These are phyloP conservation scores for Letharia columbiana DNA, from an alignment of 495 filamentous ascomycete genomes.

Conservation along the genomic window DNA sequence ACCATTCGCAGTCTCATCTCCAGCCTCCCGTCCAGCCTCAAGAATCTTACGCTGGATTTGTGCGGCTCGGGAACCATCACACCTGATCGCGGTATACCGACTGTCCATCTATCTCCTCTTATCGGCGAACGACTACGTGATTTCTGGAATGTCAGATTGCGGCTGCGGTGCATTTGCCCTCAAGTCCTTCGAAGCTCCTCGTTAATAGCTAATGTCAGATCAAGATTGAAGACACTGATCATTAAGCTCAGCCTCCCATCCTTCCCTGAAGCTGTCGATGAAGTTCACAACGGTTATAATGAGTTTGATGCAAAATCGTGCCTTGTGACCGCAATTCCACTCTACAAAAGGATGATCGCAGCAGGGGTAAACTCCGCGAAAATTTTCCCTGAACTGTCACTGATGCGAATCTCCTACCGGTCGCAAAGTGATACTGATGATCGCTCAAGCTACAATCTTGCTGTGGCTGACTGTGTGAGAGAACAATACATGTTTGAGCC, in stretches of 20 bases:
- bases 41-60: conserved; percentile 5
- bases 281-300: background rate
- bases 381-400: background rate
- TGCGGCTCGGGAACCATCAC: conserved; percentile 3
- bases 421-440: background rate
- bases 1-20: background rate
- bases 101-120: conserved; percentile 7
- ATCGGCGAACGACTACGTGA: background rate
- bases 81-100: background rate
- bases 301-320: conserved; percentile 3
- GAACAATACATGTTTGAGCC: conserved; percentile 1
- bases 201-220: background rate
- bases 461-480: conserved; percentile 9
- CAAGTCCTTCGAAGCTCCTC: background rate
- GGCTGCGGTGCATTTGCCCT: conserved; percentile 13
- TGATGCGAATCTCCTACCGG: background rate
- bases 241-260: conserved; percentile 1
- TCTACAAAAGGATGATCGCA: conserved; percentile 4
- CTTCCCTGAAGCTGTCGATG: background rate
- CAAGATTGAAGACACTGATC: background rate
- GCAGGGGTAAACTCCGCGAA: background rate
- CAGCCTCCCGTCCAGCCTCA: conserved; percentile 5
- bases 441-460: background rate
- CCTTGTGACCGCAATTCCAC: background rate
- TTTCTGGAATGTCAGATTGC: conserved; percentile 2